phyloP scores from a whole-genome alignment of 2,329 filamentous ascomycete species.

The Colletotrichum filicis region DNA sequence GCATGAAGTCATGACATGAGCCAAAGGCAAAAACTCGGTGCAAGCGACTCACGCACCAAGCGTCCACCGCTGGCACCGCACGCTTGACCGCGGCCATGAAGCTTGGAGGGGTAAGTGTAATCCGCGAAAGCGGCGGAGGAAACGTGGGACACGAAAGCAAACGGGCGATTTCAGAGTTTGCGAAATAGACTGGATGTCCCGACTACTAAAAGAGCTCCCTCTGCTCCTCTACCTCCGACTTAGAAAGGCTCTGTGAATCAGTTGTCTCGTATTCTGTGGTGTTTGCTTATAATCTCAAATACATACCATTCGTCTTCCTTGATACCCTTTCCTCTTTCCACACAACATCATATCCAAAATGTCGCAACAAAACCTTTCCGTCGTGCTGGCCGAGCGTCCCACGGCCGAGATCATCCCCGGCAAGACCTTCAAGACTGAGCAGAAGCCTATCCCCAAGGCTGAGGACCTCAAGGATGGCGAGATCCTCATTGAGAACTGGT shows the following conservation, averaged over 20 bases:
- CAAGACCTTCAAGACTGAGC: constrained; percentile 69
- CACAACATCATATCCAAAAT: constrained; percentile 43
- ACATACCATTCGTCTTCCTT: neutral
- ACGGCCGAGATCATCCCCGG: constrained; percentile 69
- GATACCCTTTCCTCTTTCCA: neutral
- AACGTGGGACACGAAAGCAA: neutral
- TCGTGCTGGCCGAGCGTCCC: constrained; percentile 74
- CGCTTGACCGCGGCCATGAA: neutral
- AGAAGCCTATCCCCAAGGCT: constrained; percentile 60
- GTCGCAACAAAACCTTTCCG: constrained; percentile 57
- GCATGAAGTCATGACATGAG: constrained; percentile 33
- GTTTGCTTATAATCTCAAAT: neutral
- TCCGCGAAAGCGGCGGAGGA: neutral
- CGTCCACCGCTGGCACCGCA: neutral
- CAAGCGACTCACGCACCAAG: neutral
- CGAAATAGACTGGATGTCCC: neutral
- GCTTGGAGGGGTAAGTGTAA: neutral
- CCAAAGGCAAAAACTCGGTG: constrained; percentile 6
- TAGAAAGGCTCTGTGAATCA: neutral
- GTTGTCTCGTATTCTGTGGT: neutral
- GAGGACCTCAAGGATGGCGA: constrained; percentile 71
- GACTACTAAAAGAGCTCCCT: constrained; percentile 7
- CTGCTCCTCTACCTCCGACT: neutral
- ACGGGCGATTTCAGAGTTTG: neutral
- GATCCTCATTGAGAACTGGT: constrained; percentile 69